phyloP scores from a whole-genome alignment of 176 grass and related monocot genomes.

The Raddia guianensis region DNA sequence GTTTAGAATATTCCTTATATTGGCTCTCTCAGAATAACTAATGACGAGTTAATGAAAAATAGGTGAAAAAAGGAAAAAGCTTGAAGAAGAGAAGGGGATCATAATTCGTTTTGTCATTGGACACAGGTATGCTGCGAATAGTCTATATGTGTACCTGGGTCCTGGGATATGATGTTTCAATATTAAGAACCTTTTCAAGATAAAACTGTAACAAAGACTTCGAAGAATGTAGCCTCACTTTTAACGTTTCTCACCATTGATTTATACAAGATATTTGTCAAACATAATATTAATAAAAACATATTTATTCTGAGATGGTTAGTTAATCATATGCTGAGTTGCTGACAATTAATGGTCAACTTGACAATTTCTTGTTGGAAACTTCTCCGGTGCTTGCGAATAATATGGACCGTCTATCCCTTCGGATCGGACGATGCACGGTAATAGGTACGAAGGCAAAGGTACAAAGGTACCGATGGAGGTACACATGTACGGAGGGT shows the following conservation, averaged over 20 bases:
- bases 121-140: conserved; percentile 60
- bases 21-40: background rate
- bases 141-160: background rate
- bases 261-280: conserved; percentile 7
- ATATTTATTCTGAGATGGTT: background rate
- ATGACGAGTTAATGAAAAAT: conserved; percentile 27
- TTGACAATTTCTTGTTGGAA: background rate
- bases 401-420: too few relatives aligned
- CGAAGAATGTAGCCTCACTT: background rate
- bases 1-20: background rate
- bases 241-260: background rate
- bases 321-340: background rate
- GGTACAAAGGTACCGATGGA: too few relatives aligned
- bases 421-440: too few relatives aligned
- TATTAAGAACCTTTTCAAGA: background rate
- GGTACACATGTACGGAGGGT: too few relatives aligned
- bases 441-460: too few relatives aligned
- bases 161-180: background rate
- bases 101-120: conserved; percentile 94
- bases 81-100: conserved; percentile 92
- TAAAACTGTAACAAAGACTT: background rate
- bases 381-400: too few relatives aligned
- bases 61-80: conserved; percentile 90
- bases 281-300: conserved; percentile 11
- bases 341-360: background rate